These are phyloP conservation scores for Linanthus parryae DNA, from an alignment of 148 eudicot genomes.

Conservation along the genomic window DNA sequence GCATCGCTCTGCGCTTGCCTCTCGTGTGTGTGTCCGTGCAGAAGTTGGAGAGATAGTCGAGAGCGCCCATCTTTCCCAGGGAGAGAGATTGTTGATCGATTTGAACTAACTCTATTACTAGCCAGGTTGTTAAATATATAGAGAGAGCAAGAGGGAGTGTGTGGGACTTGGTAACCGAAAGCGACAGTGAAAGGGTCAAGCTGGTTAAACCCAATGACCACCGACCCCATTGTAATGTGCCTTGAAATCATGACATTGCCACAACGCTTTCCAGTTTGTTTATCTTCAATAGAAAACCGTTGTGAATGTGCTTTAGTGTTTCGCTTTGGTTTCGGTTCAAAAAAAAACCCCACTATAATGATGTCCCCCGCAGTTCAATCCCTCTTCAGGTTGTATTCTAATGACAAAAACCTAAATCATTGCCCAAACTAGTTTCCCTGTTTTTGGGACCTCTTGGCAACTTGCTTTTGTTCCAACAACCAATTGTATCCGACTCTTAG, in stretches of 20 bases:
- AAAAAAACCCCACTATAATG: too few relatives aligned
- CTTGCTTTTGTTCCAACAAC: too few relatives aligned
- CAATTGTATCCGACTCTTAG: too few relatives aligned
- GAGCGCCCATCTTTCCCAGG: slow-evolving; percentile 53
- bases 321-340: neutral
- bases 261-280: neutral
- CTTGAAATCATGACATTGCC: neutral
- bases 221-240: neutral
- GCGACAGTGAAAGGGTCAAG: too few relatives aligned
- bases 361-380: too few relatives aligned
- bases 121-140: neutral
- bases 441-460: too few relatives aligned
- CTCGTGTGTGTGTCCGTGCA: slow-evolving; percentile 53
- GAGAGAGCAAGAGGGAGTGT: neutral
- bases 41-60: slow-evolving; percentile 65
- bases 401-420: too few relatives aligned
- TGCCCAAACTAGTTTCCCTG: too few relatives aligned
- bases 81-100: slow-evolving; percentile 2
- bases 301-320: neutral
- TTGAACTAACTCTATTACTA: neutral
- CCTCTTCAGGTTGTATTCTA: too few relatives aligned
- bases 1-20: slow-evolving; percentile 52
- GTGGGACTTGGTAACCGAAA: too few relatives aligned
- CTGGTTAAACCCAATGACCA: too few relatives aligned
- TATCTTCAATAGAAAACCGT: neutral